A percentile compares a stretch with the other conserved stretches of the same genome.
phyloP scores from a whole-genome alignment of 257 asterid genomes.

The Voacanga thouarsii region DNA sequence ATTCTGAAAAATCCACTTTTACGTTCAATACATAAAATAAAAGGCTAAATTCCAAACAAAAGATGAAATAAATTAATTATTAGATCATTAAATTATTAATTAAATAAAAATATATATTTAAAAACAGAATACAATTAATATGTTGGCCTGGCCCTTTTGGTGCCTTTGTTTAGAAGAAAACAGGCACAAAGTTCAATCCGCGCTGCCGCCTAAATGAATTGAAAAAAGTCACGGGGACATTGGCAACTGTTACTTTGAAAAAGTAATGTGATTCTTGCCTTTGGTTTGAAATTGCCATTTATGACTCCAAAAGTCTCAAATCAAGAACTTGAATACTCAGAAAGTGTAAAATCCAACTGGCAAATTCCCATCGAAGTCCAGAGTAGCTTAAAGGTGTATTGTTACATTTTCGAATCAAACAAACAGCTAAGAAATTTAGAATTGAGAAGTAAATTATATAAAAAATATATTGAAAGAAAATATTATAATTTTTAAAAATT shows the following conservation, averaged over 20 bases:
- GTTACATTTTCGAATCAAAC: no score
- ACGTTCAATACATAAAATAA: no score
- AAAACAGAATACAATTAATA: neutral
- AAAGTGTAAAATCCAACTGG: constrained; percentile 14
- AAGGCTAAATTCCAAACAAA: no score
- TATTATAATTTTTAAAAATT: no score
- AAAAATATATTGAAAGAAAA: no score
- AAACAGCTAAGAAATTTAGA: no score
- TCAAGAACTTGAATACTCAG: neutral
- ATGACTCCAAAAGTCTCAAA: constrained; percentile 6
- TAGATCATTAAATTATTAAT: no score
- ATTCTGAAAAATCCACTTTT: no score
- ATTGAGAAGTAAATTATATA: no score
- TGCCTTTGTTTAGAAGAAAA: neutral
- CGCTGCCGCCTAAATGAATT: constrained; percentile 7
- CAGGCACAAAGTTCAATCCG: neutral
- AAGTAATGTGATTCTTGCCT: constrained; percentile 6
- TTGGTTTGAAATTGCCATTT: neutral
- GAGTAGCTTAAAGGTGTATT: neutral
- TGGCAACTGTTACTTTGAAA: constrained; percentile 1
- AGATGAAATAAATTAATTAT: no score
- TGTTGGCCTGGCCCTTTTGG: neutral
- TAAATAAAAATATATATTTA: no score
- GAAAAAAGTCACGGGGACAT: constrained; percentile 13
- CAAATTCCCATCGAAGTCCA: neutral